Evolutionary conservation across 208 protist genomes (phyloP).

Genomic region (Tritrichomonas foetus): DNA sequence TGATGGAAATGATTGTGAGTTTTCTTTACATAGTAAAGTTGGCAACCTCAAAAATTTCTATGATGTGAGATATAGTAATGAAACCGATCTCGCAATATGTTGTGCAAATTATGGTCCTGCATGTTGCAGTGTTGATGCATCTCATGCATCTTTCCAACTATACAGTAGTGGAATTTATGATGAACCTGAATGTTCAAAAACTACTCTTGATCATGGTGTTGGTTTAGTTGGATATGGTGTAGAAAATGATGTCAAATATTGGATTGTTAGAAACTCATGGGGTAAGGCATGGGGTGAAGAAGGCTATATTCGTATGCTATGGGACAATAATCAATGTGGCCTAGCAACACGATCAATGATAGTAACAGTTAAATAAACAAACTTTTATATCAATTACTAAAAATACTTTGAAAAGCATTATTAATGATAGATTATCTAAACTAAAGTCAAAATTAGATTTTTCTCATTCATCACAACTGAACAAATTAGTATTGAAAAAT

Average conservation of each 20-base stretch:
- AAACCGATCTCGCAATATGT: neutral
- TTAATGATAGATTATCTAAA: too few relatives aligned
- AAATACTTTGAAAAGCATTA: too few relatives aligned
- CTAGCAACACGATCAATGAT: too few relatives aligned
- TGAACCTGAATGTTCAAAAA: slow-evolving; percentile 14
- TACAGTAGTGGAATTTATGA: slow-evolving; percentile 49
- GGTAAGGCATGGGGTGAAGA: neutral
- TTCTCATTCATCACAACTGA: too few relatives aligned
- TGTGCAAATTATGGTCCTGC: neutral
- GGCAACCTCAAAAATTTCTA: neutral
- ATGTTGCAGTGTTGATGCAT: neutral
- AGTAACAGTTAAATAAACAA: too few relatives aligned
- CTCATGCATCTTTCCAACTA: slow-evolving; percentile 40
- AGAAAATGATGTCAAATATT: slow-evolving; percentile 40
- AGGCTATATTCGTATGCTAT: neutral
- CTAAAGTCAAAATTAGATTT: too few relatives aligned
- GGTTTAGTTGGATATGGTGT: slow-evolving; percentile 24
- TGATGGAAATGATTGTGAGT: slow-evolving; percentile 34
- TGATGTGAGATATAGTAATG: neutral
- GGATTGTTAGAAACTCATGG: neutral
- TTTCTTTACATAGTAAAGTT: neutral
- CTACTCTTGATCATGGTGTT: slow-evolving; percentile 48
- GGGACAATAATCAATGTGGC: too few relatives aligned
- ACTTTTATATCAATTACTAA: too few relatives aligned
- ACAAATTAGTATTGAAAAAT: too few relatives aligned